These are phyloP conservation scores for Schwanniomyces yamadae DNA, from an alignment of 805 yeast genomes.

Conservation along the genomic window DNA sequence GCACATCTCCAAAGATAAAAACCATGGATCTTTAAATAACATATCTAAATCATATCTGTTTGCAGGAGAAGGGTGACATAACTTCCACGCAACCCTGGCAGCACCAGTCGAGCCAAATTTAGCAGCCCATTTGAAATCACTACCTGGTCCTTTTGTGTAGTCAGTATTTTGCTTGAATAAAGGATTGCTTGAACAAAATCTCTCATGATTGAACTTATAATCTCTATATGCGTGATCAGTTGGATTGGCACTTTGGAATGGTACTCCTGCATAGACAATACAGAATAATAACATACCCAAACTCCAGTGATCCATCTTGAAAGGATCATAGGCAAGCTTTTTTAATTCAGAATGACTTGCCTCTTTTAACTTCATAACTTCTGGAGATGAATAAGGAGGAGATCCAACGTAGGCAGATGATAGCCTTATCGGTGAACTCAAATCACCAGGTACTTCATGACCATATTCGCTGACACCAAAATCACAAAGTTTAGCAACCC, in stretches of 20 bases:
- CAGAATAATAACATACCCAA: slow-evolving; percentile 68
- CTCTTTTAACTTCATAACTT: slow-evolving; percentile 55
- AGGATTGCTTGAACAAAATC: slow-evolving; percentile 42
- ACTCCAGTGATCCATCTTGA: slow-evolving; percentile 70
- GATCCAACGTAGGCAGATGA: slow-evolving; percentile 65
- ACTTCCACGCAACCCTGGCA: slow-evolving; percentile 70
- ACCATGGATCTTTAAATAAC: slow-evolving; percentile 65
- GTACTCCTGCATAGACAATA: slow-evolving; percentile 55
- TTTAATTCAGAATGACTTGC: slow-evolving; percentile 28
- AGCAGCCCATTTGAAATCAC: slow-evolving; percentile 68
- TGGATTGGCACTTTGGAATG: slow-evolving; percentile 53
- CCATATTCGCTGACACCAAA: slow-evolving; percentile 74
- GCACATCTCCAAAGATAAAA: slow-evolving; percentile 58
- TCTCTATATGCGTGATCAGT: slow-evolving; percentile 56
- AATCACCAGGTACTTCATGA: slow-evolving; percentile 52
- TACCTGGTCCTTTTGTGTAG: slow-evolving; percentile 59
- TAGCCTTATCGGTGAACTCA: slow-evolving; percentile 36
- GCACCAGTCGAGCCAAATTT: slow-evolving; percentile 58
- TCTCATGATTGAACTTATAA: slow-evolving; percentile 48
- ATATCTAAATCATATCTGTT: slow-evolving; percentile 55
- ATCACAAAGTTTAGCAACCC: slow-evolving; percentile 68
- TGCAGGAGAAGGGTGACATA: slow-evolving; percentile 60
- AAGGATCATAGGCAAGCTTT: slow-evolving; percentile 57
- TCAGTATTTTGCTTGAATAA: slow-evolving; percentile 47
- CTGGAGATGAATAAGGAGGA: slow-evolving; percentile 81